These are phyloP conservation scores for Microdochium bolleyi DNA, from an alignment of 2,329 filamentous ascomycete genomes.

Conservation along the genomic window DNA sequence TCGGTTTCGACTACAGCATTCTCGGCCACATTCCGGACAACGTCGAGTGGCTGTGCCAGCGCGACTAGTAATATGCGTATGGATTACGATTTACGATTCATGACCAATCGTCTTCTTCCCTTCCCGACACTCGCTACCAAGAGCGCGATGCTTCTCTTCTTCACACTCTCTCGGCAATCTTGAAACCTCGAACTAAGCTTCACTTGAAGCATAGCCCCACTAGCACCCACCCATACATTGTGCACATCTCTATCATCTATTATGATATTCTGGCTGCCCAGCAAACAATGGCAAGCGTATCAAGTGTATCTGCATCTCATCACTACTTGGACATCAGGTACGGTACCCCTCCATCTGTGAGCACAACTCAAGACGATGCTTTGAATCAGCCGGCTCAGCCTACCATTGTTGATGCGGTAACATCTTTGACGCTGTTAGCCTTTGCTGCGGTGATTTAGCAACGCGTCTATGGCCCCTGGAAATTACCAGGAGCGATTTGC, in stretches of 20 bases:
- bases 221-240: neutral
- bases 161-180: neutral
- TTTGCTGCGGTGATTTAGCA: neutral
- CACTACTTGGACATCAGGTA: neutral
- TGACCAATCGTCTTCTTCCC: too few species aligned
- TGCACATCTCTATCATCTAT: neutral
- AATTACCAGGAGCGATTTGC: neutral
- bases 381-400: neutral
- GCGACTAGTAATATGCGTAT: too few species aligned
- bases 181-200: neutral
- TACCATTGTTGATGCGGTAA: neutral
- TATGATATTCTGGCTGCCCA: neutral
- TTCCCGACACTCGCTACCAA: too few species aligned
- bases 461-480: neutral
- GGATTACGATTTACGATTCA: too few species aligned
- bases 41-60: too few species aligned
- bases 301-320: neutral
- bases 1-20: too few species aligned
- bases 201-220: neutral
- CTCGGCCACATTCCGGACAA: too few species aligned
- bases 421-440: neutral
- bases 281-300: neutral
- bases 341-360: neutral
- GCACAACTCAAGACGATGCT: neutral
- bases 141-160: neutral